Evolutionary conservation across 768 basidiomycete genomes (phyloP).

Genomic region (Krasilnikovozyma curviuscula): DNA sequence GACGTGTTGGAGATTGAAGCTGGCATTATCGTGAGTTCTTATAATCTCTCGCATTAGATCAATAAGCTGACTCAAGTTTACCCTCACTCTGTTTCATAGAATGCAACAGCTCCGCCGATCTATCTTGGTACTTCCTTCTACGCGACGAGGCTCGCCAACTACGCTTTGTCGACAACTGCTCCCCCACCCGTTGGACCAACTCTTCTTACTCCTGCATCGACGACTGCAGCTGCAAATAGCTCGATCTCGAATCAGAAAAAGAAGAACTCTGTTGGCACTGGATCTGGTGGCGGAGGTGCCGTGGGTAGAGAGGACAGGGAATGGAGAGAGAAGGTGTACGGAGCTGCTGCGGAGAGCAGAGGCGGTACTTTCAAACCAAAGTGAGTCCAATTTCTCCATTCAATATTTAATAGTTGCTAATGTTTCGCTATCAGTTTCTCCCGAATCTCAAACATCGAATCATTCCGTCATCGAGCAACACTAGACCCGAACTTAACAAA

Average conservation of each 20-base stretch:
- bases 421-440: not conserved
- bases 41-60: too few relatives aligned
- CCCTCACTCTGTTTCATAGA: constrained; percentile 13
- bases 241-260: not conserved
- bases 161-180: constrained; percentile 20
- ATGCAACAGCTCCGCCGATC: constrained; percentile 27
- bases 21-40: constrained; percentile 27
- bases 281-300: too few relatives aligned
- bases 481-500: too few relatives aligned
- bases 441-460: constrained; percentile 3
- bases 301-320: not conserved
- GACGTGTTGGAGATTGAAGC: constrained; percentile 27
- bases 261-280: too few relatives aligned
- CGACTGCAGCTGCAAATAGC: not conserved
- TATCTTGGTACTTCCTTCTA: constrained; percentile 25
- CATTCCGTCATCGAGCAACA: constrained; percentile 1
- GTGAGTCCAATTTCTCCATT: not conserved
- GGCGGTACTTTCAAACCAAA: not conserved
- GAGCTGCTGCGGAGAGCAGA: not conserved
- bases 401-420: not conserved
- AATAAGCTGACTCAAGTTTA: too few relatives aligned
- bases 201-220: not conserved
- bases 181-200: constrained; percentile 7
- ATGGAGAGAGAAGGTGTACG: not conserved
- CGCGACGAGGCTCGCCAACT: constrained; percentile 23